Evolutionary conservation across 192 early-diverging fungal genomes (phyloP).

Genomic region (Coemansia sp.): DNA sequence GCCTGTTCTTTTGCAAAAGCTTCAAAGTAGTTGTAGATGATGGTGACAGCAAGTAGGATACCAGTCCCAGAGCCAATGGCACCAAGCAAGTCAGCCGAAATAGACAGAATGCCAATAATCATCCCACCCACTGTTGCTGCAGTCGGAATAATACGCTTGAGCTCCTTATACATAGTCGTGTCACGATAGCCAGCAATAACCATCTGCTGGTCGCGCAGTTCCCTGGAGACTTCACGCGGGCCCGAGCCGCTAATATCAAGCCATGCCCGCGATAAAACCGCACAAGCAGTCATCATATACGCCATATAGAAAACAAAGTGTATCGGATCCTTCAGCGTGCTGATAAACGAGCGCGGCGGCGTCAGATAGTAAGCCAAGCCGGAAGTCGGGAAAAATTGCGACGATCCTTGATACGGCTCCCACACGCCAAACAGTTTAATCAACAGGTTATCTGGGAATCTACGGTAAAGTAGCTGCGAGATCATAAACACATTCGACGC

Average conservation of each 20-base stretch:
- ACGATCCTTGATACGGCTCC: conserved; percentile 93
- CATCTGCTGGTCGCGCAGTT: conserved; percentile 97
- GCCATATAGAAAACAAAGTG: conserved; percentile 92
- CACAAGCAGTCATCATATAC: conserved; percentile 95
- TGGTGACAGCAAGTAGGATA: conserved; percentile 97
- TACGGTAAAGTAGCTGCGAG: conserved; percentile 96
- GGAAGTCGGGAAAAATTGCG: conserved; percentile 87
- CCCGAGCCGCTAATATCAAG: conserved; percentile 98
- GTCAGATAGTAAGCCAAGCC: conserved; percentile 98
- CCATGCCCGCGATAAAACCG: conserved; percentile 97
- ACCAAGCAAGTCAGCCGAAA: conserved; percentile 94
- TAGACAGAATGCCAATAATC: conserved; percentile 91
- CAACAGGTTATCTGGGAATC: conserved; percentile 95
- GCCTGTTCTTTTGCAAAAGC: conserved; percentile 92
- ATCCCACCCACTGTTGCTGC: conserved; percentile 98
- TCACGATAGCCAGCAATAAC: conserved; percentile 94
- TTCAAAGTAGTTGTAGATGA: conserved; percentile 99
- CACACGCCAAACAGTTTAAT: conserved; percentile 94
- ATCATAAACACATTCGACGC: conserved; percentile 98
- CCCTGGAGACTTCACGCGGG: conserved; percentile 94
- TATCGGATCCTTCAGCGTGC: conserved; percentile 87
- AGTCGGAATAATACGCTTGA: conserved; percentile 97
- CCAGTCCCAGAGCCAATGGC: conserved; percentile 99
- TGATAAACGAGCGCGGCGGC: conserved; percentile 84
- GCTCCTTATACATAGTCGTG: conserved; percentile 98